Base-by-base conservation (phyloP, 2,329 filamentous ascomycete species). In the Colletotrichum sp. region DNA sequence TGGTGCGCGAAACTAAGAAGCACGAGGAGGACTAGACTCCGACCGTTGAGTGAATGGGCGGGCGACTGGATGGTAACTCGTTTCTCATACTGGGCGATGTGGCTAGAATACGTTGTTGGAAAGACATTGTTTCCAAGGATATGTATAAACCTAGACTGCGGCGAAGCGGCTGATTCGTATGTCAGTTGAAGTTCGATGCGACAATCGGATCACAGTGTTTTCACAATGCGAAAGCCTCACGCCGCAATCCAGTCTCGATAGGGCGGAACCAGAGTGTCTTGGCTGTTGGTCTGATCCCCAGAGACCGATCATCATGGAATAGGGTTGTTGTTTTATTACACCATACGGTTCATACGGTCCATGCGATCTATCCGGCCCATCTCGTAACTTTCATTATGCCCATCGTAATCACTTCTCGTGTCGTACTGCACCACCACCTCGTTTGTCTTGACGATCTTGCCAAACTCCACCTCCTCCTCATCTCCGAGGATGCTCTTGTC, bases 391-490 rank as follows among this genome's bases (percentile, higher is more conserved):
- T 24, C 70, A 34, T 65, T 28, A 28, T 64, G 48, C 13, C 64
- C 64, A 24, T 68, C 73, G 7, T 69, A 36, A 3, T 52, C 28
- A 28, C 64, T 73, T 24, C 64, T 59, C 21, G 43, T 69, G 26
- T 78, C 71, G 28, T 79, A 79, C 57, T 77, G 71, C 66, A 79
- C 75, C 4, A 72, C 69, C 2, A 79, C 61, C 59, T 79, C 78
- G 14, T 78, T 77, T 9, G 76, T 79, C 71, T 67, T 68, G 59
- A 78, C 60, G 34, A 79, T 79, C 71, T 79, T 78, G 52, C 78
- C 78, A 9, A 71, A 75, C 21, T 60, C 66, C 10, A 39, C 34
- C 16, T 71, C 59, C 13, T 76, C 70, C n/a, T 72, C 60, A 18
- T 63, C 63, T 4, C 71, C 68, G 14, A 72, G 55, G 26, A 72